A percentile compares a stretch with the other conserved stretches of the same genome.
phyloP scores from a whole-genome alignment of 2,329 filamentous ascomycete genomes.

The Xylaria sp. region DNA sequence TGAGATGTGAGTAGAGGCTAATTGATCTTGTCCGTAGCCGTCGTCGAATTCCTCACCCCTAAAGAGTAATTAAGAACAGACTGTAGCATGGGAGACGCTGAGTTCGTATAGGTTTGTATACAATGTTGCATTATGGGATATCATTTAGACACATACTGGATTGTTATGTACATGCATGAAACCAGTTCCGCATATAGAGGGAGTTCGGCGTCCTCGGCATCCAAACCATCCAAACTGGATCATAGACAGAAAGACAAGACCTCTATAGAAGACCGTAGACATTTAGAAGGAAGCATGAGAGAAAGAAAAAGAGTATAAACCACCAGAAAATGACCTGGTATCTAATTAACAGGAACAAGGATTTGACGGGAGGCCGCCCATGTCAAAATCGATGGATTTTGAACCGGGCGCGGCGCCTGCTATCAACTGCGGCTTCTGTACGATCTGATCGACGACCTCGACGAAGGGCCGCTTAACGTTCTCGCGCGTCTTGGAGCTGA shows the following conservation, averaged over 20 bases:
- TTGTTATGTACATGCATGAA: conserved; percentile 40
- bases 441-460: conserved; percentile 62
- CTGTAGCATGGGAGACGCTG: background rate
- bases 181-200: conserved; percentile 29
- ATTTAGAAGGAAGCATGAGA: background rate
- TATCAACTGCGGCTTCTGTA: conserved; percentile 57
- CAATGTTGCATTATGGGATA: conserved; percentile 44
- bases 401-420: conserved; percentile 42
- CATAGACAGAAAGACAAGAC: conserved; percentile 27
- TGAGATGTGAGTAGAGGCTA: background rate
- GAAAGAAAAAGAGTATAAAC: background rate
- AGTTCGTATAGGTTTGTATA: conserved; percentile 34
- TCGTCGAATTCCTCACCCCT: conserved; percentile 69
- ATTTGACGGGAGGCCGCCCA: conserved; percentile 44
- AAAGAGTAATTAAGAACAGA: conserved; percentile 55
- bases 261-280: conserved; percentile 20
- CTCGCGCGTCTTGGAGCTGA: conserved; percentile 63
- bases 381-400: conserved; percentile 45
- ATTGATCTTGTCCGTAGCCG: conserved; percentile 56
- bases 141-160: conserved; percentile 38
- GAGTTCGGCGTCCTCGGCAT: conserved; percentile 35
- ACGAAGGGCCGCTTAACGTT: conserved; percentile 63
- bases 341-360: conserved; percentile 31
- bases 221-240: conserved; percentile 20
- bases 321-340: background rate